Evolutionary conservation across 768 basidiomycete species (phyloP).

Genomic region (Brasilioporus rufonigricans): DNA sequence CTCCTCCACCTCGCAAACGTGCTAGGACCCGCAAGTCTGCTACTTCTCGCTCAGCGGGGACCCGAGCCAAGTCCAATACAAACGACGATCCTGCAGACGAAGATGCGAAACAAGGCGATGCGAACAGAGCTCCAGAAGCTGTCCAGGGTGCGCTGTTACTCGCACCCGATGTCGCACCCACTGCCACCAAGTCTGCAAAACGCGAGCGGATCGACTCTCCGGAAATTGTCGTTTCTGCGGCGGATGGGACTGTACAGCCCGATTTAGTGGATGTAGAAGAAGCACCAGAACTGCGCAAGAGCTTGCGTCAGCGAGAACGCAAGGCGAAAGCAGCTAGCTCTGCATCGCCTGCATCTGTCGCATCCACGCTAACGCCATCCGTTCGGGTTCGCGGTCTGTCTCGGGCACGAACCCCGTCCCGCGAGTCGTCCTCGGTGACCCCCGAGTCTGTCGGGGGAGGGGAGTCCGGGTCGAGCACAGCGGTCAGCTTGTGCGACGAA

Average conservation of each 20-base stretch:
- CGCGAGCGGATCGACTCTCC: slow-evolving; percentile 22
- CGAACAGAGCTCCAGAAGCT: neutral
- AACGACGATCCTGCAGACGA: slow-evolving; percentile 7
- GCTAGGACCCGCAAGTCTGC: slow-evolving; percentile 26
- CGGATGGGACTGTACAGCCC: slow-evolving; percentile 11
- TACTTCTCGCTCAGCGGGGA: slow-evolving; percentile 6
- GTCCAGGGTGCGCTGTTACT: slow-evolving; percentile 15
- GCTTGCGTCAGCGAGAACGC: slow-evolving; percentile 31
- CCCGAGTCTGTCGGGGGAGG: slow-evolving; percentile 27
- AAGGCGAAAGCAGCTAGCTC: slow-evolving; percentile 18
- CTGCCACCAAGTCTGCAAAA: slow-evolving; percentile 17
- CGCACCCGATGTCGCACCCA: slow-evolving; percentile 11
- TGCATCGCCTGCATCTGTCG: slow-evolving; percentile 26
- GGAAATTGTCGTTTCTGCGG: slow-evolving; percentile 5
- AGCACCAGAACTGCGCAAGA: slow-evolving; percentile 26
- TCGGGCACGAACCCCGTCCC: slow-evolving; percentile 21
- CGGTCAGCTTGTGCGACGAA: slow-evolving; percentile 32
- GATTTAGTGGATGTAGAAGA: slow-evolving; percentile 21
- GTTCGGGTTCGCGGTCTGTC: slow-evolving; percentile 21
- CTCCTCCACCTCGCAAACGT: slow-evolving; percentile 33
- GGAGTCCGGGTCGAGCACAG: slow-evolving; percentile 34
- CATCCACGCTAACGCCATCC: slow-evolving; percentile 31
- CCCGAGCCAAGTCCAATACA: slow-evolving; percentile 3
- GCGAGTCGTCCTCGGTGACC: slow-evolving; percentile 20
- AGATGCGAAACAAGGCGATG: slow-evolving; percentile 4